Base-by-base conservation (phyloP, 305 asterid genomes). In the Nicotiana rustica region DNA sequence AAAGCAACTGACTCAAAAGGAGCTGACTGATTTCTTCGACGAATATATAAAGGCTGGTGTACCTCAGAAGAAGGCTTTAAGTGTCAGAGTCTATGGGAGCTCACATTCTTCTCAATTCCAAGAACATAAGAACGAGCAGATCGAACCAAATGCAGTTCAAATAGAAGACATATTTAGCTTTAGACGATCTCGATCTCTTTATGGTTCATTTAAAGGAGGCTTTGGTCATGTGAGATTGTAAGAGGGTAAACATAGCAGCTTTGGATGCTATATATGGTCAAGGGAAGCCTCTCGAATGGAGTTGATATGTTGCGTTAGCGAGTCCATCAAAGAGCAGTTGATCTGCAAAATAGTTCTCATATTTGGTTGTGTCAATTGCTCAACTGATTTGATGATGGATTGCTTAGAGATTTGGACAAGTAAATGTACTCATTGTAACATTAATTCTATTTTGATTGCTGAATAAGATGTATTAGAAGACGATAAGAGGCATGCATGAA, bases 141-240 rank as follows among this genome's bases (percentile, higher is more conserved):
- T 67, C 10, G 78, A 81, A 67, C 83, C 62, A 67, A 52, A 31
- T 29, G 78, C 52, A 17, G 78, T 81, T 67, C 78, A 60, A 49
- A 41, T 81, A 67, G 83, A 81, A 81, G 78, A 81, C 13, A 52
- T 81, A 31, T 81, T 67, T 67, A 67, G 83, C 52, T 81, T 81
- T 60, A 67, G 83, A 49, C 83, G 83, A 81, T 81, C 83, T 67
- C 78, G 65, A 4, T 38, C 75, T 38, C 83, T 81, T 35, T 67
- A 67, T 71, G 77, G 83, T 81, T 81, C 83, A 31, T 67, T 81
- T 35, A 81, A 81, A 81, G 83, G 83, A 81, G 83, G 83, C 38
- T 10, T 81, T 52, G 83, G 83, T 81, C 77, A 66, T 10, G 77
- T 81, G 78, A 81, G 65, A 67, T 65, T 81, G 83, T 80, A 67